Evolutionary conservation across 2,329 filamentous ascomycete species (phyloP).

Genomic region (Purpureocillium takamizusanense): DNA sequence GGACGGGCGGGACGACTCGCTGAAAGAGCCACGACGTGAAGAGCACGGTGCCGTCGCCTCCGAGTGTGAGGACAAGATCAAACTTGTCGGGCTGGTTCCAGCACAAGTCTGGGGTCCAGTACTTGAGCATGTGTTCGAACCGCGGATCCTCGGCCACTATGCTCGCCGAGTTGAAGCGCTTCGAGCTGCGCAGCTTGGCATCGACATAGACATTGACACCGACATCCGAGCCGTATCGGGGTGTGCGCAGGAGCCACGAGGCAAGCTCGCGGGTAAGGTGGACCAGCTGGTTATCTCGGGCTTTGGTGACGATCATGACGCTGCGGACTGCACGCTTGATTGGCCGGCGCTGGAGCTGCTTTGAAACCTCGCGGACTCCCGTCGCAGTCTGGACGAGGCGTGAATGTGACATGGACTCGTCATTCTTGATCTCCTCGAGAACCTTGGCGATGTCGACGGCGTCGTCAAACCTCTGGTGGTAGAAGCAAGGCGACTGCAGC

Average conservation of each 20-base stretch:
- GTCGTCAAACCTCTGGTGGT: constrained; percentile 94
- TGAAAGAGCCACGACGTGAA: constrained; percentile 93
- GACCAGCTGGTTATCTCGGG: constrained; percentile 88
- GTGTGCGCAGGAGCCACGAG: constrained; percentile 79
- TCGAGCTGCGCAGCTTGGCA: constrained; percentile 80
- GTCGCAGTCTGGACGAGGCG: constrained; percentile 91
- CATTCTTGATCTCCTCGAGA: constrained; percentile 82
- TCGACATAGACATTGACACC: constrained; percentile 98
- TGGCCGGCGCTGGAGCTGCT: constrained; percentile 84
- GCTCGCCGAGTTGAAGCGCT: constrained; percentile 71
- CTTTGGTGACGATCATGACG: constrained; percentile 98
- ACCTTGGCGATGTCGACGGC: constrained; percentile 93
- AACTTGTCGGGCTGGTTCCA: constrained; percentile 92
- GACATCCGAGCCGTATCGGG: constrained; percentile 80
- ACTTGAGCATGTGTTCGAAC: constrained; percentile 77
- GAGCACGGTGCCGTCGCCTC: constrained; percentile 78
- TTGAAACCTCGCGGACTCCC: constrained; percentile 88
- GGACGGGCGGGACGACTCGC: constrained; percentile 73
- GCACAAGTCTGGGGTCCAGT: constrained; percentile 95
- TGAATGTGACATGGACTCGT: constrained; percentile 88
- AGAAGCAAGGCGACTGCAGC: constrained; percentile 90
- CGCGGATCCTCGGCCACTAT: constrained; percentile 66
- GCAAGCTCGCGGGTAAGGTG: constrained; percentile 80
- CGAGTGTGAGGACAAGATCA: constrained; percentile 82
- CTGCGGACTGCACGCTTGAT: constrained; percentile 87